These are phyloP conservation scores for Fusarium sp. DNA, from an alignment of 2,329 filamentous ascomycete species.

Conservation along the genomic window DNA sequence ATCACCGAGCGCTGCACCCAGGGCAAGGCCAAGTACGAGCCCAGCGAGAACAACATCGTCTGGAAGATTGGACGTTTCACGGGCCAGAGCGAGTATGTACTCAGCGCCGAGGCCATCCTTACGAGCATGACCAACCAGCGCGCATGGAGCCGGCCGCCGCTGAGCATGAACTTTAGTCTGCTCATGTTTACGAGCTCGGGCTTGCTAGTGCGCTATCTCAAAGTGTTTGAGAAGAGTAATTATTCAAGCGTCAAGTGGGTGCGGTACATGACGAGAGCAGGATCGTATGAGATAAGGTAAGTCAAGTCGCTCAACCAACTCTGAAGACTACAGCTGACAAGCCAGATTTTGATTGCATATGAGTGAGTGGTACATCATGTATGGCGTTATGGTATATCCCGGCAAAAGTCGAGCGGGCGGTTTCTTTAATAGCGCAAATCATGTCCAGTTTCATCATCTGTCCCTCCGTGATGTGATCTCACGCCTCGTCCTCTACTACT, in stretches of 20 bases:
- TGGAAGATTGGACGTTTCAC: conserved; percentile 99
- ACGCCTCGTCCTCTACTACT: conserved; percentile 42
- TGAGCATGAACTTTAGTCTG: conserved; percentile 91
- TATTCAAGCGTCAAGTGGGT: conserved; percentile 99
- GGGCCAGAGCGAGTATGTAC: conserved; percentile 94
- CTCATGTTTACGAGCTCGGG: conserved; percentile 99
- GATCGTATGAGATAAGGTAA: conserved; percentile 95
- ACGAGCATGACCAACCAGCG: conserved; percentile 99
- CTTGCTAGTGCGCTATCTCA: conserved; percentile 90
- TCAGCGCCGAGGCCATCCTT: conserved; percentile 91
- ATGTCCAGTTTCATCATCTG: conserved; percentile 12
- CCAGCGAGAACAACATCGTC: conserved; percentile 95
- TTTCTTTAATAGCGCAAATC: conserved; percentile 42
- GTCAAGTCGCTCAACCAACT: conserved; percentile 40
- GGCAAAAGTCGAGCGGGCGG: conserved; percentile 47
- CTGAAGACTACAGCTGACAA: conserved; percentile 26
- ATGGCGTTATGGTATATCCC: conserved; percentile 49
- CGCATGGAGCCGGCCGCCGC: conserved; percentile 91
- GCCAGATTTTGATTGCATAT: conserved; percentile 51
- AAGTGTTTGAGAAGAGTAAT: conserved; percentile 99
- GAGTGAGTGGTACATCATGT: conserved; percentile 44
- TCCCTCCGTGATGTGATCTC: conserved; percentile 24
- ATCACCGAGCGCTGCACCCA: conserved; percentile 94
- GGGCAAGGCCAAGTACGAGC: conserved; percentile 98
- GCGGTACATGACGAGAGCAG: conserved; percentile 96